Evolutionary conservation across 306 rosid species (phyloP).

Genomic region (Rosa persica): DNA sequence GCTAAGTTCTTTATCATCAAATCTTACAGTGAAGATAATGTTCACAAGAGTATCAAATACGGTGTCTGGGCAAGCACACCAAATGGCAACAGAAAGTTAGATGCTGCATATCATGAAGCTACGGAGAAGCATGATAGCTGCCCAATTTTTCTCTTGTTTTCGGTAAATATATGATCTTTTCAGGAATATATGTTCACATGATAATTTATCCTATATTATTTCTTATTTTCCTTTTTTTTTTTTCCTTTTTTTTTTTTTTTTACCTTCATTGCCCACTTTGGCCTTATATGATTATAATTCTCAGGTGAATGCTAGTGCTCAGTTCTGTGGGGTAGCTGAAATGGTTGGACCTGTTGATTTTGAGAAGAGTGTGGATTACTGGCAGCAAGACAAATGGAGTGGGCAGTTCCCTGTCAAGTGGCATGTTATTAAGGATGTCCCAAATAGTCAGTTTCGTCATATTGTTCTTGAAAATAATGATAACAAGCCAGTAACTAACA

Average conservation of each 20-base stretch:
- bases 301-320: conserved; percentile 94
- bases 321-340: conserved; percentile 93
- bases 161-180: conserved; percentile 48
- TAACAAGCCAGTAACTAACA: conserved; percentile 91
- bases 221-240: background rate
- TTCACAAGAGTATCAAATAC: conserved; percentile 87
- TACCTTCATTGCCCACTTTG: background rate
- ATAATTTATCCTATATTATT: background rate
- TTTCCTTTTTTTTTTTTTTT: conserved; percentile 16
- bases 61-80: conserved; percentile 96
- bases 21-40: conserved; percentile 89
- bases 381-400: conserved; percentile 96
- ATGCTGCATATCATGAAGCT: conserved; percentile 73
- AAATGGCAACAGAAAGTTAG: conserved; percentile 81
- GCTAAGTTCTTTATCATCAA: conserved; percentile 80
- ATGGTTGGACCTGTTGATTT: conserved; percentile 90
- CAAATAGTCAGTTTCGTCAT: conserved; percentile 87
- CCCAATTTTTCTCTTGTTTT: conserved; percentile 68
- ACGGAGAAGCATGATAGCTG: conserved; percentile 68
- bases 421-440: conserved; percentile 83
- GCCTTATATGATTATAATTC: conserved; percentile 16
- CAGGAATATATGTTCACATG: background rate
- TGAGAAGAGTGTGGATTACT: conserved; percentile 79
- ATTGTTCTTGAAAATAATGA: conserved; percentile 82
- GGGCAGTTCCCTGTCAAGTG: conserved; percentile 90